Evolutionary conservation across 352 stramenopile genomes (phyloP), one percentile per base, ranked within the genome.

Genomic region (Pythium phragmitis): DNA sequence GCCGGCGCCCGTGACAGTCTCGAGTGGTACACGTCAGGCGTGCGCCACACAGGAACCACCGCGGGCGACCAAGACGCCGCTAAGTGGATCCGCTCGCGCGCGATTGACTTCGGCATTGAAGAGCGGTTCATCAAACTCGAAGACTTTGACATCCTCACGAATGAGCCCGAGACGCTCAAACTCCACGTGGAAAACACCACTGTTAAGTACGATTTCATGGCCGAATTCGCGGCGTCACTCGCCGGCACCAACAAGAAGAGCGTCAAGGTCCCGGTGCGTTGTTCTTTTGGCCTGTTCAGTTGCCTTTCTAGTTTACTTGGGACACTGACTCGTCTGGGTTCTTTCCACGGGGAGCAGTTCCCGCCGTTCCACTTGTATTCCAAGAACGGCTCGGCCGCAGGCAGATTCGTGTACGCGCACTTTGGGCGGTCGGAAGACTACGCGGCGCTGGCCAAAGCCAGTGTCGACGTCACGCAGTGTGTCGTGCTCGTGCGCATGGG

Each of bases 281-380:
- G 17, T 48, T 39, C 34, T 9, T 39, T n/a, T 57, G 16, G 34
- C 4, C 30, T 45, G 14, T 46, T 4, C 2, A 30, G 4, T 26
- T 5, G 7, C 13, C 7, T 57, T 57, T n/a, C 16, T 8, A 13
- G 28, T 46, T 26, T 52, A 3, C 23, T 16, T 11, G 13, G 17
- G 17, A 14, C 2, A 33, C 17, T 50, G 2, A 50, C n/a, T 9
- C 21, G 11, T 30, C 50, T 57, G 0, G 1, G 17, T 30, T 2
- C 14, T 66, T 21, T 21, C 21, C 21, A 21, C 21, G 21, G 21
- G 21, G 21, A 21, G 21, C 21, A 76, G 50, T 61, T 80, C 26
- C 76, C 81, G 4, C 76, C 84, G 4, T 95, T 92, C 65, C 86
- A 95, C 65, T 77, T 92, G 55, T 95, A 93, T 73, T 83, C 82